phyloP scores from a whole-genome alignment of 345 rosid species.

The Hibiscus trionum region DNA sequence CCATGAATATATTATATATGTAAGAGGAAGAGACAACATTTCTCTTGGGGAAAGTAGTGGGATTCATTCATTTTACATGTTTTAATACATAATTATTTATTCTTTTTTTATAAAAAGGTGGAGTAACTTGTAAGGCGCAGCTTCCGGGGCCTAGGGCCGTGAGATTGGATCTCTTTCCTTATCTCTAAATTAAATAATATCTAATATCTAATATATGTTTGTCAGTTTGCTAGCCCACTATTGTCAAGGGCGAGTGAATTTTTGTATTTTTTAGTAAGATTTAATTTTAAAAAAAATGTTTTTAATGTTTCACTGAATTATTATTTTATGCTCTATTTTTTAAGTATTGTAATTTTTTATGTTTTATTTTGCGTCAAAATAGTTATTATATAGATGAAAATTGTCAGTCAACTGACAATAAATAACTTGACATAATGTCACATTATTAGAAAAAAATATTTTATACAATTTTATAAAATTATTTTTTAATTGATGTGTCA shows the following conservation, averaged over 20 bases:
- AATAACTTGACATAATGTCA: too few relatives aligned
- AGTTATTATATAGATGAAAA: too few relatives aligned
- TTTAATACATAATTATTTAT: background rate
- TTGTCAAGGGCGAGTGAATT: background rate
- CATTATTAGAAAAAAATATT: too few relatives aligned
- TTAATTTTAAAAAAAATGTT: too few relatives aligned
- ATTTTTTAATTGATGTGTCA: too few relatives aligned
- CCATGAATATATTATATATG: background rate
- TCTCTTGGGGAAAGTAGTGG: slow-evolving; percentile 5
- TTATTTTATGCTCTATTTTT: too few relatives aligned
- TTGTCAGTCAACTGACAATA: too few relatives aligned
- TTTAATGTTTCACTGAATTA: too few relatives aligned
- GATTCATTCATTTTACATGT: background rate
- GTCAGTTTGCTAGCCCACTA: slow-evolving; percentile 14
- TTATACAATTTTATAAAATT: too few relatives aligned
- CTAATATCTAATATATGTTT: background rate
- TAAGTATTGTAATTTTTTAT: too few relatives aligned
- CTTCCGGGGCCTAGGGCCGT: slow-evolving; percentile 17
- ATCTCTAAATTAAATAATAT: background rate
- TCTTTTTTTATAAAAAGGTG: background rate
- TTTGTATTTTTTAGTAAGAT: too few relatives aligned
- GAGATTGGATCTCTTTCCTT: background rate
- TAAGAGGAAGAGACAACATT: background rate
- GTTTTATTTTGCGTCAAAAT: too few relatives aligned
- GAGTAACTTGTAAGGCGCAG: slow-evolving; percentile 8